A percentile compares a stretch with the other conserved stretches of the same genome.
Evolutionary conservation across 805 yeast species (phyloP).

Genomic region (Kodamaea kaohsiungensis): DNA sequence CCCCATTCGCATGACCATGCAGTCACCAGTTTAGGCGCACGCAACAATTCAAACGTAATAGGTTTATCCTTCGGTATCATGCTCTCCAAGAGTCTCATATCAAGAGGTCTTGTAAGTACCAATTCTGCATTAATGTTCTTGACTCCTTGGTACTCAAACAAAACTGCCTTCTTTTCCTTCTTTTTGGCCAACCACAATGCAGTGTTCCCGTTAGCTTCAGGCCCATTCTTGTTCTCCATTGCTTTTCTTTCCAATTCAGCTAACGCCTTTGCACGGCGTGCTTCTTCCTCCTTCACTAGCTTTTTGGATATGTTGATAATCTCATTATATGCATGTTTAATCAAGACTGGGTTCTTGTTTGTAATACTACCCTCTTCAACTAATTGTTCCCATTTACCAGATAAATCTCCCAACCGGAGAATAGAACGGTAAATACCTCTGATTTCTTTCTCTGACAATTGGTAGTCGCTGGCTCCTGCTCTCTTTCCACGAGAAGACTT

Average conservation of each 20-base stretch:
- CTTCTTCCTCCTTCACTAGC: conserved; percentile 64
- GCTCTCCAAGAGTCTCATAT: conserved; percentile 65
- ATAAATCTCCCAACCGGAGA: conserved; percentile 76
- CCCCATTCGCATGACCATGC: conserved; percentile 94
- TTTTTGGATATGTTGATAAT: conserved; percentile 62
- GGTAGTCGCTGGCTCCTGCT: conserved; percentile 39
- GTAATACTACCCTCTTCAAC: conserved; percentile 89
- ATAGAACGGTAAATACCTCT: conserved; percentile 84
- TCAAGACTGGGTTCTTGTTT: conserved; percentile 75
- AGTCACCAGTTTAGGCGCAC: conserved; percentile 74
- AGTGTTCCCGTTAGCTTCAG: conserved; percentile 43
- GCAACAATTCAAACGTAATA: conserved; percentile 57
- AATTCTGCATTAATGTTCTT: conserved; percentile 90
- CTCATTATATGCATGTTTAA: conserved; percentile 76
- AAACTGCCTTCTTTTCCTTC: conserved; percentile 84
- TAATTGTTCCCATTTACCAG: conserved; percentile 76
- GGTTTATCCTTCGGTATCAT: conserved; percentile 57
- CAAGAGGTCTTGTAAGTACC: conserved; percentile 79
- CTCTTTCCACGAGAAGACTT: conserved; percentile 25
- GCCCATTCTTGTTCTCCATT: conserved; percentile 38
- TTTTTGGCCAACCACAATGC: conserved; percentile 62
- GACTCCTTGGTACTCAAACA: conserved; percentile 86
- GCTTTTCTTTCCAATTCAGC: conserved; percentile 64
- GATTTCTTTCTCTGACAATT: conserved; percentile 81
- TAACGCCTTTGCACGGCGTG: conserved; percentile 54